Evolutionary conservation across 1,139 yeast species (phyloP), one percentile per base, ranked within the genome.

Genomic region (Sugiyamaella xylanicola): DNA sequence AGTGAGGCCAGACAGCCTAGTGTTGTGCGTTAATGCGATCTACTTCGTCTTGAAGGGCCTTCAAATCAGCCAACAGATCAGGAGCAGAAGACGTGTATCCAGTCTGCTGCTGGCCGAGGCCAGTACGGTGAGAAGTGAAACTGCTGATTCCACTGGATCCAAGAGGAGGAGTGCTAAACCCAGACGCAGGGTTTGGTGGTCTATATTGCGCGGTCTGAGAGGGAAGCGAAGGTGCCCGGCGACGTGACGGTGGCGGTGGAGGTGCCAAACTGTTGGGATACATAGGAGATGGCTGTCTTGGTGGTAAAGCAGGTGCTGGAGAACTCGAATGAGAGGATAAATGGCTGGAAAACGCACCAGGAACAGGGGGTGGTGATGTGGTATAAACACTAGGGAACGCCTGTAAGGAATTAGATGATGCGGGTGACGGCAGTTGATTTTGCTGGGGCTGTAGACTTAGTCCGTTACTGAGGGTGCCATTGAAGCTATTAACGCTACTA

Each of bases 1-100:
- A n/a, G n/a, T n/a, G n/a, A n/a, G n/a, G n/a, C 7, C 3, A 25
- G 35, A 37, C 16, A 37, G 35, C 9, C 17, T 36, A 48, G 9
- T 40, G 39, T 15, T 48, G 47, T 13, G 64, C 57, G 32, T 63
- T 57, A 36, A 65, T 47, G 27, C 66, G 58, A 43, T 65, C 64
- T 17, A 66, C 69, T 53, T 66, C 69, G 5, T 63, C 67, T 47
- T 66, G 69, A 16, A 67, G 60, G 5, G 69, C 67, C 32, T 60
- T 56, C n/a, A 67, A 53, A 48, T 67, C 70, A 1, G 69, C 61
- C 48, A 67, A 55, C 3, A 67, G 59, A 50, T 65, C 68, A 2
- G 69, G 69, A 3, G 67, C 65, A 7, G 69, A 66, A 2, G 65
- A 53, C 3, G 61, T 48, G 27, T 61, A 56, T n/a, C 51, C 57